A percentile compares a stretch with the other conserved stretches of the same genome.
phyloP scores from a whole-genome alignment of 2,329 filamentous ascomycete species.

The Ceratocystis alfenasii region DNA sequence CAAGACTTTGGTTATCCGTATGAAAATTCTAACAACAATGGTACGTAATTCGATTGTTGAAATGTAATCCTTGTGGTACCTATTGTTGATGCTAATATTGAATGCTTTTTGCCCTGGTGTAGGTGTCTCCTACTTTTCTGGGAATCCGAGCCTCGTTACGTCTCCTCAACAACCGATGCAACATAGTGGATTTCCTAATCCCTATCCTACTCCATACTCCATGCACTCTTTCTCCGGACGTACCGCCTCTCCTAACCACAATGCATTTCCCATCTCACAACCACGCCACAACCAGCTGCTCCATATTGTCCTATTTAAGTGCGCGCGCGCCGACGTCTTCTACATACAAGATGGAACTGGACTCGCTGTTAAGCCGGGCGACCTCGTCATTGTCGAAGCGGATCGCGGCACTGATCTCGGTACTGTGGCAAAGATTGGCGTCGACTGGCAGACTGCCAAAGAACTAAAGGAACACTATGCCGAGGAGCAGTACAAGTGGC shows the following conservation, averaged over 20 bases:
- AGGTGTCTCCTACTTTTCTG: conserved; percentile 15
- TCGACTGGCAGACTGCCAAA: conserved; percentile 78
- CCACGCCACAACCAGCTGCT: conserved; percentile 57
- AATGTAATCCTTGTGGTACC: background rate
- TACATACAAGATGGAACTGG: conserved; percentile 95
- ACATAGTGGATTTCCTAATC: conserved; percentile 25
- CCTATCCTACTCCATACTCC: conserved; percentile 12
- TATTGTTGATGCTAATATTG: background rate
- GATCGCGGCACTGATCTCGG: conserved; percentile 93
- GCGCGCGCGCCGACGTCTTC: conserved; percentile 86
- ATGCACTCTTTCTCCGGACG: conserved; percentile 19
- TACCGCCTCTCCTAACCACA: conserved; percentile 49
- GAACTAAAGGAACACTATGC: conserved; percentile 82
- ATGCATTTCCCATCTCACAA: conserved; percentile 48
- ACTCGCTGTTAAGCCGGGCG: conserved; percentile 76
- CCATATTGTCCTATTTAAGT: conserved; percentile 94
- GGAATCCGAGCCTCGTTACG: conserved; percentile 14
- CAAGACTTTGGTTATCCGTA: conserved; percentile 17
- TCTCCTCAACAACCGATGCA: conserved; percentile 19
- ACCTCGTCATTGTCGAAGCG: conserved; percentile 93
- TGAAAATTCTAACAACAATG: conserved; percentile 15
- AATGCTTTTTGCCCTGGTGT: background rate
- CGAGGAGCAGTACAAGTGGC: conserved; percentile 93
- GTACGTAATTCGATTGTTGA: background rate
- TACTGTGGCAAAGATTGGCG: conserved; percentile 77